A percentile compares a stretch with the other conserved stretches of the same genome.
Evolutionary conservation across 2,329 filamentous ascomycete species (phyloP).

Genomic region (Moelleriella libera): DNA sequence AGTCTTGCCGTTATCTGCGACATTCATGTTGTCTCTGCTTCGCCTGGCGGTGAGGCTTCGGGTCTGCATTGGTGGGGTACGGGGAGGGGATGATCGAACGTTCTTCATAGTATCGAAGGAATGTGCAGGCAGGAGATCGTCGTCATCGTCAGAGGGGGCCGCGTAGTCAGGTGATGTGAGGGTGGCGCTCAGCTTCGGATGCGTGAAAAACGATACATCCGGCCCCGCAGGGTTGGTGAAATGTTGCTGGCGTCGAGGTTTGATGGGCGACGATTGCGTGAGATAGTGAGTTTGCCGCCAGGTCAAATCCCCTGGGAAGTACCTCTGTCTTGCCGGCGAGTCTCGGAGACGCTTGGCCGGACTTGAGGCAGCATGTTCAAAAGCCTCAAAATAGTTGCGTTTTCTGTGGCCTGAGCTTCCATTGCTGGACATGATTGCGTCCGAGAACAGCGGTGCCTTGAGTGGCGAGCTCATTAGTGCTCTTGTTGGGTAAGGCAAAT

Average conservation of each 20-base stretch:
- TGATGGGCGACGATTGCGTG: constrained; percentile 76
- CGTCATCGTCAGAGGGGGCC: constrained; percentile 63
- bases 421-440: constrained; percentile 59
- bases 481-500: constrained; percentile 54
- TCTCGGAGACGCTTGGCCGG: constrained; percentile 55
- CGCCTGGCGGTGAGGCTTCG: constrained; percentile 31
- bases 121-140: constrained; percentile 63
- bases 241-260: constrained; percentile 58
- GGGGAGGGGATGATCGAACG: constrained; percentile 66
- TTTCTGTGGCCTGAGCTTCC: constrained; percentile 53
- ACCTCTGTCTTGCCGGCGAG: constrained; percentile 46
- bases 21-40: constrained; percentile 30
- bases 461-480: constrained; percentile 73
- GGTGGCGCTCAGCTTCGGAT: constrained; percentile 52
- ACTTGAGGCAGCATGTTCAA: constrained; percentile 40
- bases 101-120: constrained; percentile 50
- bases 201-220: constrained; percentile 65
- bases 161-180: constrained; percentile 46
- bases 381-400: constrained; percentile 45
- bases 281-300: constrained; percentile 71
- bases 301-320: constrained; percentile 36
- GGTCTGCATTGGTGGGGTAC: constrained; percentile 60
- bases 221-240: constrained; percentile 60
- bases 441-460: constrained; percentile 72
- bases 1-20: constrained; percentile 36